Evolutionary conservation across 2,329 filamentous ascomycete genomes (phyloP).

Genomic region (Neoscytalidium dimidiatum): DNA sequence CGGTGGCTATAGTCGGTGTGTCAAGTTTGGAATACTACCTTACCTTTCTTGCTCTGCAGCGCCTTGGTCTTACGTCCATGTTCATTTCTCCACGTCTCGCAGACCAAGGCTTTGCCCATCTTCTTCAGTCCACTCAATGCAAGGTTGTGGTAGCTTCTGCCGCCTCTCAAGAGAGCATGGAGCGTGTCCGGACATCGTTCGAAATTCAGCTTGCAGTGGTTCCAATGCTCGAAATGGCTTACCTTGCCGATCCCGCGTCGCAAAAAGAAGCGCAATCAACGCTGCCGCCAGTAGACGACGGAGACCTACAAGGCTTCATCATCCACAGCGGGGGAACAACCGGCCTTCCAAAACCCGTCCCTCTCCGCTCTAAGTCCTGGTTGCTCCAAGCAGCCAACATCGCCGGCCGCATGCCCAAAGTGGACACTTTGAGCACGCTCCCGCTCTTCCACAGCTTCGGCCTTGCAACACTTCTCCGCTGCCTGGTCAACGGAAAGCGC

Average conservation of each 20-base stretch:
- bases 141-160: background rate
- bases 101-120: constrained; percentile 14
- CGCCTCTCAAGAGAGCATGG: background rate
- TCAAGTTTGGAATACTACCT: constrained; percentile 29
- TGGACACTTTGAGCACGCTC: background rate
- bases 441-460: constrained; percentile 19
- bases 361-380: background rate
- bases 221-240: background rate
- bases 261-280: background rate
- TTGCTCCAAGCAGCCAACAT: constrained; percentile 10
- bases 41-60: constrained; percentile 55
- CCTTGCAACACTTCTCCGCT: background rate
- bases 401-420: constrained; percentile 8
- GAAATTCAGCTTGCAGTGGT: background rate
- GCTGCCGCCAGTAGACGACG: background rate
- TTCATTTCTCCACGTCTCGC: constrained; percentile 58
- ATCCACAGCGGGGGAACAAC: constrained; percentile 58
- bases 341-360: constrained; percentile 56
- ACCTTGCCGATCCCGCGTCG: background rate
- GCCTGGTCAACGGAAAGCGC: background rate
- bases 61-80: constrained; percentile 57
- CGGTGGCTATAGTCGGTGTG: constrained; percentile 8
- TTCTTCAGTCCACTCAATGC: background rate
- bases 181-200: background rate
- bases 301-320: constrained; percentile 8